These are phyloP conservation scores for Lipomyces chichibuensis DNA, from an alignment of 805 yeast genomes.

Conservation along the genomic window DNA sequence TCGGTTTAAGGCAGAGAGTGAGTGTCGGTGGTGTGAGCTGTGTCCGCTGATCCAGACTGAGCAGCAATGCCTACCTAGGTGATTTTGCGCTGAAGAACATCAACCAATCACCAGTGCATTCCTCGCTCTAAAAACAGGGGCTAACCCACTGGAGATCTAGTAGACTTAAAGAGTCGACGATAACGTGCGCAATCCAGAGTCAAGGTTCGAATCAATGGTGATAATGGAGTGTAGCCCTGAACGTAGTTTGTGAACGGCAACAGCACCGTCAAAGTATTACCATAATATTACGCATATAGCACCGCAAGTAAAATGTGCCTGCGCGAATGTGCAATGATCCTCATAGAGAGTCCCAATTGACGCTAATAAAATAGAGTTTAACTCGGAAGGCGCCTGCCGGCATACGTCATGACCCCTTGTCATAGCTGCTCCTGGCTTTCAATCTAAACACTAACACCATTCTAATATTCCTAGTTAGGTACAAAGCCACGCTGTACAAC, in stretches of 20 bases:
- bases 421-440: neutral
- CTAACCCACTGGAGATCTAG: neutral
- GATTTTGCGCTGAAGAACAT: neutral
- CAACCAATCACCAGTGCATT: neutral
- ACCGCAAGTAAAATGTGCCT: neutral
- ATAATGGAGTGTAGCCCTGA: neutral
- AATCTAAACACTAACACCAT: neutral
- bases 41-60: neutral
- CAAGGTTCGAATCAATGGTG: neutral
- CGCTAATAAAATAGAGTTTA: neutral
- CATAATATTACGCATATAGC: neutral
- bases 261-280: neutral
- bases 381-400: neutral
- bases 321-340: neutral
- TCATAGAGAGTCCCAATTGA: neutral
- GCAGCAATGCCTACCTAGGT: neutral
- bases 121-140: neutral
- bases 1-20: neutral
- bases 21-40: neutral
- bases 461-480: too few species aligned
- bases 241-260: neutral
- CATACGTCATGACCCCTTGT: neutral
- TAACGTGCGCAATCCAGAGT: neutral
- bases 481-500: neutral
- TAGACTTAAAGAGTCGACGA: neutral